phyloP scores from a whole-genome alignment of 2,329 filamentous ascomycete genomes.

The Diplocarpon rosae region DNA sequence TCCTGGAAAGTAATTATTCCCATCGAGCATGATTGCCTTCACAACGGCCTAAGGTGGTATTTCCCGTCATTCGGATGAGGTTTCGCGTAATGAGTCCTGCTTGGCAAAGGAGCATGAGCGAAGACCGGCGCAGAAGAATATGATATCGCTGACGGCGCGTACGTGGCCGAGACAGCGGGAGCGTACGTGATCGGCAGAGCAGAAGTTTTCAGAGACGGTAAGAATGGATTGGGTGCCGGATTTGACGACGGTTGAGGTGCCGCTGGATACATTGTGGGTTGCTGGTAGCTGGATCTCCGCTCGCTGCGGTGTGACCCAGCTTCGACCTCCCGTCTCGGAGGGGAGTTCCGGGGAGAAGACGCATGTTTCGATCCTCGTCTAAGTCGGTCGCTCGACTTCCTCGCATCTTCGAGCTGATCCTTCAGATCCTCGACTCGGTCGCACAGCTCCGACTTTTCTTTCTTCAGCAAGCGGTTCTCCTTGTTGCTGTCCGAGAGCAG shows the following conservation, averaged over 20 bases:
- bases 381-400: slow-evolving; percentile 3
- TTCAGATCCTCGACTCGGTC: slow-evolving; percentile 7
- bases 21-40: background rate
- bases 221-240: slow-evolving; percentile 17
- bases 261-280: slow-evolving; percentile 5
- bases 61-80: slow-evolving; percentile 18
- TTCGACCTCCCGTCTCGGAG: slow-evolving; percentile 2
- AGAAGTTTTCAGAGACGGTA: slow-evolving; percentile 6
- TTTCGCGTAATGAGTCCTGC: background rate
- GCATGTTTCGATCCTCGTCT: slow-evolving; percentile 1
- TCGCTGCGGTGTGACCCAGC: slow-evolving; percentile 1
- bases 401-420: slow-evolving; percentile 6
- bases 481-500: slow-evolving; percentile 17
- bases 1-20: too few relatives aligned
- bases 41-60: slow-evolving; percentile 18
- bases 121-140: slow-evolving; percentile 4
- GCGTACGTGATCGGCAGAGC: slow-evolving; percentile 4
- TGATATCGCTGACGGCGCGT: slow-evolving; percentile 5
- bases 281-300: slow-evolving; percentile 1
- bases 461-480: slow-evolving; percentile 16
- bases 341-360: slow-evolving; percentile 1
- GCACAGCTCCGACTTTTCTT: slow-evolving; percentile 11
- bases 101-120: slow-evolving; percentile 1
- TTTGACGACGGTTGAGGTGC: slow-evolving; percentile 13
- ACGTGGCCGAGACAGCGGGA: slow-evolving; percentile 5